Base-by-base conservation (phyloP, 345 rosid species). In the Arabidopsis arenosa region DNA sequence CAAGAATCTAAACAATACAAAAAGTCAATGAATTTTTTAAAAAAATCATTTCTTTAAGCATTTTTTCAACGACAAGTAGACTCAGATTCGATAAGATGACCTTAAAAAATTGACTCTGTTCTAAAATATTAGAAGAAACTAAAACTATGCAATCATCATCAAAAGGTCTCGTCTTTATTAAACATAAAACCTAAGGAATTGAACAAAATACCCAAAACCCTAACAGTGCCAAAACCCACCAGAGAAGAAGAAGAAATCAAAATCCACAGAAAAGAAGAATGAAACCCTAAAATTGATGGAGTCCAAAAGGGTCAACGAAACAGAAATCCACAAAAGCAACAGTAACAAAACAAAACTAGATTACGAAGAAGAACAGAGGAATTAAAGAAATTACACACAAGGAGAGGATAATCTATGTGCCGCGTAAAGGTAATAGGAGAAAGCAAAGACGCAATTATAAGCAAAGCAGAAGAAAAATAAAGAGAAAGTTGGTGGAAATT, bases 11-110 rank as follows among this genome's bases (percentile, higher is more conserved):
- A 67, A 17, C 47, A 35, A 9, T 4, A 51, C 6, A 49, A 3
- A 15, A 75, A 60, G 79, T 40, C 48, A 11, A 66, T 26, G 62
- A 59, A 0, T 7, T 47, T 47, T 0, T 18, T 0, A 18, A 2
- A 35, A 26, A 11, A 28, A 1, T 3, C 4, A 37, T n/a, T 5
- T 5, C 39, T 18, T 26, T 13, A 17, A 14, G 26, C 6, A n/a
- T 2, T 43, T 69, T 7, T 47, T 60, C 58, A 1, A 56, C 7
- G 57, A 10, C 23, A 57, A 37, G 39, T 49, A 15, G 26, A 47
- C 66, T 64, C 77, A 41, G 77, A 44, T 58, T 70, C 55, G 33
- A 52, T 32, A 70, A 53, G 65, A 44, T 30, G 11, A 72, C 44
- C 37, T 56, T 57, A 12, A 47, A 58, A 26, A 13, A 49, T 15